These are phyloP conservation scores for Fagus sylvatica DNA, from an alignment of 306 rosid genomes.

Conservation along the genomic window DNA sequence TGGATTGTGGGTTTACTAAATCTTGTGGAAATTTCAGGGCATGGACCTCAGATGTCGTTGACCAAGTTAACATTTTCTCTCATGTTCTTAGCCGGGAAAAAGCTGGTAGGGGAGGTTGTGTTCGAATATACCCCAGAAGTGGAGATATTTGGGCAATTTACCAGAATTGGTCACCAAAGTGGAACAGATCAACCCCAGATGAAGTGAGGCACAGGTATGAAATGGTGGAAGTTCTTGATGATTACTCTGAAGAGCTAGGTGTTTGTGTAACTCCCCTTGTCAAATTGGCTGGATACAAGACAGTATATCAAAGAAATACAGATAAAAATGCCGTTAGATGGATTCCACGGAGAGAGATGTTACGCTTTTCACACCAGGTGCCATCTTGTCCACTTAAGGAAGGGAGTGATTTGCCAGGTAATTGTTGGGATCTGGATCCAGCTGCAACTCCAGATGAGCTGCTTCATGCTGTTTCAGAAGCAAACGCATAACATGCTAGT, in stretches of 20 bases:
- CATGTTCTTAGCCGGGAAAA: constrained; percentile 72
- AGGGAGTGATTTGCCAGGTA: constrained; percentile 61
- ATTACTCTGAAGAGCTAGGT: constrained; percentile 92
- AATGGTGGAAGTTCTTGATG: constrained; percentile 95
- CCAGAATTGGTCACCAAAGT: constrained; percentile 77
- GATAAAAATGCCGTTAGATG: constrained; percentile 69
- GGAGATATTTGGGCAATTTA: constrained; percentile 97
- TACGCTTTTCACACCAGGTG: constrained; percentile 94
- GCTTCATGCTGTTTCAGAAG: constrained; percentile 65
- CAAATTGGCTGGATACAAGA: constrained; percentile 80
- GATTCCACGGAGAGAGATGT: constrained; percentile 90
- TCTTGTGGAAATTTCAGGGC: constrained; percentile 98
- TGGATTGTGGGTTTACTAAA: constrained; percentile 87
- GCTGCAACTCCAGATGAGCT: constrained; percentile 98
- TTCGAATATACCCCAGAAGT: constrained; percentile 76
- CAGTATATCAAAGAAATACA: constrained; percentile 66
- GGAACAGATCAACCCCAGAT: constrained; percentile 87
- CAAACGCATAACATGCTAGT: constrained; percentile 36
- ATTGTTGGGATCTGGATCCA: constrained; percentile 95
- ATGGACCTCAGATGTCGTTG: constrained; percentile 69
- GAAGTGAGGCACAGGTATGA: constrained; percentile 88
- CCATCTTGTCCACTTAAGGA: constrained; percentile 78
- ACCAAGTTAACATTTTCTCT: constrained; percentile 89
- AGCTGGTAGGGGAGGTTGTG: constrained; percentile 94
- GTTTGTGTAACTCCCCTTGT: constrained; percentile 78